These are phyloP conservation scores for Melastoma candidum DNA, from an alignment of 441 rosid species.

Conservation along the genomic window DNA sequence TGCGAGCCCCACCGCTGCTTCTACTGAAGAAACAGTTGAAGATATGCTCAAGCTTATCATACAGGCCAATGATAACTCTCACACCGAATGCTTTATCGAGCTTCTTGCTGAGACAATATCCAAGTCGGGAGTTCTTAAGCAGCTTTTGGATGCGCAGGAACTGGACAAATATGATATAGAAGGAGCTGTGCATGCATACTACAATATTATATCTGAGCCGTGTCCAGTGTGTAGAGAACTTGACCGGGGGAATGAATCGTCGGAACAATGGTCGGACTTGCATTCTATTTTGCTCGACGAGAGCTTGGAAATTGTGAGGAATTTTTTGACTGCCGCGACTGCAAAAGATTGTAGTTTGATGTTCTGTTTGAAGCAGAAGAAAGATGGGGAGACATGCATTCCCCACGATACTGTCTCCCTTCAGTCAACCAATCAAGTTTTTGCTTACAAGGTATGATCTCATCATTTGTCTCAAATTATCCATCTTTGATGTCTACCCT, in stretches of 20 bases:
- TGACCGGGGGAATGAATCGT: constrained; percentile 27
- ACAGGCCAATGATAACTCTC: constrained; percentile 1
- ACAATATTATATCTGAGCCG: constrained; percentile 52
- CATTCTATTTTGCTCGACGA: constrained; percentile 61
- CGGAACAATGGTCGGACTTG: constrained; percentile 23
- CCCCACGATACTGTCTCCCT: constrained; percentile 28
- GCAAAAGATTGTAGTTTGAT: constrained; percentile 91
- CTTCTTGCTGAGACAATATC: constrained; percentile 54
- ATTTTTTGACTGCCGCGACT: constrained; percentile 67
- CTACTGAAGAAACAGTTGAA: constrained; percentile 26
- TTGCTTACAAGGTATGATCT: constrained; percentile 73
- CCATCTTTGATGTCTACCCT: no score
- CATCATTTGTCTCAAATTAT: constrained; percentile 22
- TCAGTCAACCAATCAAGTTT: constrained; percentile 51
- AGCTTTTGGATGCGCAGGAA: constrained; percentile 70
- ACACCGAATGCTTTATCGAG: constrained; percentile 29
- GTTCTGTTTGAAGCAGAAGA: constrained; percentile 51
- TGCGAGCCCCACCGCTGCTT: constrained; percentile 27
- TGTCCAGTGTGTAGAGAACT: constrained; percentile 52
- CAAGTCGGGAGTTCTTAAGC: constrained; percentile 48
- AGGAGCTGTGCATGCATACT: constrained; percentile 92
- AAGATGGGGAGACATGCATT: constrained; percentile 25
- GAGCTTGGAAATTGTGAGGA: constrained; percentile 69
- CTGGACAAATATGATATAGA: constrained; percentile 66
- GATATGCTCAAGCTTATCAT: constrained; percentile 41